These are phyloP conservation scores for Sclerotinia borealis DNA, from an alignment of 2,329 filamentous ascomycete genomes.

Conservation along the genomic window DNA sequence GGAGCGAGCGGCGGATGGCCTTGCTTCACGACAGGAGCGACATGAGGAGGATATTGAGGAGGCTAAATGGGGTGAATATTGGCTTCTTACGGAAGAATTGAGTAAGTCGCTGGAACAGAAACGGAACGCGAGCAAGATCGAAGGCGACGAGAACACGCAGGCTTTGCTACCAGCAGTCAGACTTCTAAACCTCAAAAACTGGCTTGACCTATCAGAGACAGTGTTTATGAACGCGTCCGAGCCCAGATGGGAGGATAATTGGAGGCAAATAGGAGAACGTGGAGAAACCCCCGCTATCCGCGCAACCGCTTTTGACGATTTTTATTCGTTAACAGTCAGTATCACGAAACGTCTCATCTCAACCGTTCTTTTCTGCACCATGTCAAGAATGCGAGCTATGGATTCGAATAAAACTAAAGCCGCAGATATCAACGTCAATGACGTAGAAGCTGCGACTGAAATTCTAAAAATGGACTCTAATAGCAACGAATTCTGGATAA, in stretches of 20 bases:
- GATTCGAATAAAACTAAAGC: slow-evolving; percentile 29
- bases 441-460: slow-evolving; percentile 48
- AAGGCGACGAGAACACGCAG: slow-evolving; percentile 25
- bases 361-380: slow-evolving; percentile 62
- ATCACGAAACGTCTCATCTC: slow-evolving; percentile 66
- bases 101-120: slow-evolving; percentile 21
- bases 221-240: slow-evolving; percentile 70
- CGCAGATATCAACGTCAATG: slow-evolving; percentile 25
- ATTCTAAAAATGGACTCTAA: slow-evolving; percentile 45
- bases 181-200: slow-evolving; percentile 53
- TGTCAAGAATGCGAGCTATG: slow-evolving; percentile 55
- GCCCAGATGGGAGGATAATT: slow-evolving; percentile 56
- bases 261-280: slow-evolving; percentile 51
- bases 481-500: slow-evolving; percentile 44
- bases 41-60: slow-evolving; percentile 56
- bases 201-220: slow-evolving; percentile 57
- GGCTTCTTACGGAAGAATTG: slow-evolving; percentile 51
- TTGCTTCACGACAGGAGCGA: slow-evolving; percentile 58
- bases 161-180: slow-evolving; percentile 43
- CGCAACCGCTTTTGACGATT: slow-evolving; percentile 69
- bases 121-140: slow-evolving; percentile 10
- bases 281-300: slow-evolving; percentile 61
- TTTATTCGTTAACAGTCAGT: slow-evolving; percentile 61
- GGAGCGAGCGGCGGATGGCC: slow-evolving; percentile 60
- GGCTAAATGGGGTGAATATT: slow-evolving; percentile 53